phyloP scores from a whole-genome alignment of 148 eudicot species.

The Arbutus unedo region DNA sequence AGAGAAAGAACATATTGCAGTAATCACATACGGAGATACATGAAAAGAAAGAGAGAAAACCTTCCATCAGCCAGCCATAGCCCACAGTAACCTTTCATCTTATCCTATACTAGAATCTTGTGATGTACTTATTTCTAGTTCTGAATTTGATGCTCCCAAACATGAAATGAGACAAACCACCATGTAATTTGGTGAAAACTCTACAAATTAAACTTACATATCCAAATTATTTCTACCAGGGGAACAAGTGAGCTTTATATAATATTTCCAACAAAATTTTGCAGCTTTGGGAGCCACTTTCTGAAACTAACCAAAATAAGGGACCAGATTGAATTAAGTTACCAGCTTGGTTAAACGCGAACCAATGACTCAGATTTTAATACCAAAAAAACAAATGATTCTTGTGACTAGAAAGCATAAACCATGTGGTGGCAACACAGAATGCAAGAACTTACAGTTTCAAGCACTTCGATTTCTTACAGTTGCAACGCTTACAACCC shows the following conservation, averaged over 20 bases:
- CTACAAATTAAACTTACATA: background rate
- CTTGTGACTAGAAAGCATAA: background rate
- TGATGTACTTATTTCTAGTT: background rate
- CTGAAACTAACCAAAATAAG: constrained; percentile 11
- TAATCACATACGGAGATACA: background rate
- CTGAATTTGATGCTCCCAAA: background rate
- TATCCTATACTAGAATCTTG: background rate
- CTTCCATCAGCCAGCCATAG: background rate
- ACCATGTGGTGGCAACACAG: constrained; percentile 4
- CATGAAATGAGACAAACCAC: background rate
- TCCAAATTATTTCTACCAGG: background rate
- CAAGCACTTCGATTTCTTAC: constrained; percentile 96
- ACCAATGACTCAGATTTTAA: background rate
- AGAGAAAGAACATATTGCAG: background rate
- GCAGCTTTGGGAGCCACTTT: background rate
- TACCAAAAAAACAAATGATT: background rate
- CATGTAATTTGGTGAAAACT: background rate
- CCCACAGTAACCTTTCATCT: background rate
- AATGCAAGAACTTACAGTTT: constrained; percentile 71
- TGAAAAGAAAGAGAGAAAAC: background rate
- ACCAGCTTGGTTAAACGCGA: background rate
- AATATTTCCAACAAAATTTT: background rate
- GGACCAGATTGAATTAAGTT: background rate
- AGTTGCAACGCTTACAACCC: constrained; percentile 93
- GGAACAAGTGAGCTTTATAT: background rate